Base-by-base conservation (phyloP, 345 rosid genomes). In the Brassica juncea region DNA sequence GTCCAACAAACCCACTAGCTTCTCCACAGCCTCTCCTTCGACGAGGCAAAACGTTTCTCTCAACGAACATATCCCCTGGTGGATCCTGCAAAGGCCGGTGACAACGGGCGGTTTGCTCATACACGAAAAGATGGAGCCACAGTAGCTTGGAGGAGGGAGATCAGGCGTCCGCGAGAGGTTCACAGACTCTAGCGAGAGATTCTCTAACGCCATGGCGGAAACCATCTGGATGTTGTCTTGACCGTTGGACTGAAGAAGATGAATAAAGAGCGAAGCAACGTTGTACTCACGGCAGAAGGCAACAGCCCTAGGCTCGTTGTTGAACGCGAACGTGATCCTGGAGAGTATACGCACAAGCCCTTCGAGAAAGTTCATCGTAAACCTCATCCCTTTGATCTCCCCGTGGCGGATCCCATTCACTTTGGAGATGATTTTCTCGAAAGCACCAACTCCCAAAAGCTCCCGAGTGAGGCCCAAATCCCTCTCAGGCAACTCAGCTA, bases 121-220 rank as follows among this genome's bases (percentile, higher is more conserved):
- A 75, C 97, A 94, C 15, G 99, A 81, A 82, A 92, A 91, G 81
- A 92, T 77, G n/a, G 90, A 66, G 37, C 83, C 88, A 77, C 94
- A 94, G 72, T 83, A 71, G 21, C 80, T 79, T 0, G 91, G 89
- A 4, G 85, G 60, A 34, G 96, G 98, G 82, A 87, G 75, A 68
- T 95, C 94, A 0, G 97, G 97, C 68, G 89, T 70, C 75, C 23
- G 89, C 1, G 96, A 91, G 77, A 89, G 86, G 72, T 86, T 85
- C 76, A 82, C 85, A 47, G 98, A 86, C 83, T 91, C 92, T 44
- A 82, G 89, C 5, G 97, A 90, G 23, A 95, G 83, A 78, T 95
- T 95, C 90, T 95, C 99, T 80, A 95, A 75, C 52, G 98, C 98
- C 75, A 83, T 72, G 63, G 99, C 98, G 49, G 99, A 92, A 78